Evolutionary conservation across 2,329 filamentous ascomycete species (phyloP).

Genomic region (Colletotrichum tamarilloi): DNA sequence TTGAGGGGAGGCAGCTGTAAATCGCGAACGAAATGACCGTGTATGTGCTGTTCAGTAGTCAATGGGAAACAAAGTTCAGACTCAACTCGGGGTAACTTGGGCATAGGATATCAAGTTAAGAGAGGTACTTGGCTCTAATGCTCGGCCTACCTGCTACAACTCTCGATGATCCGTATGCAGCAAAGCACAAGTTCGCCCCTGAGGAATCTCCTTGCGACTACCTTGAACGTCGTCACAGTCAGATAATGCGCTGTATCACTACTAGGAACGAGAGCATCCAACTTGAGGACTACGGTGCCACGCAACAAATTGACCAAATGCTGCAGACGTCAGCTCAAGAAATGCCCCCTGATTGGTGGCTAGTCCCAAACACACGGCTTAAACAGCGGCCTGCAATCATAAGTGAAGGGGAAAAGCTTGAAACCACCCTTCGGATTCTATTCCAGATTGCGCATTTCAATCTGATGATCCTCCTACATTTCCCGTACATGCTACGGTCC

Average conservation of each 20-base stretch:
- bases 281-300: constrained; percentile 36
- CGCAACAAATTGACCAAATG: constrained; percentile 42
- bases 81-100: constrained; percentile 23
- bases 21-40: no score
- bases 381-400: not conserved
- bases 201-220: no score
- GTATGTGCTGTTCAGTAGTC: no score
- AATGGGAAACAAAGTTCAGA: no score
- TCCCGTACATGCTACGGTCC: constrained; percentile 45
- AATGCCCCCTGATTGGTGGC: constrained; percentile 44
- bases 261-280: constrained; percentile 42
- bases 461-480: constrained; percentile 46
- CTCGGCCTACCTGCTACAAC: constrained; percentile 48
- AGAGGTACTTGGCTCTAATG: constrained; percentile 51
- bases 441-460: constrained; percentile 46
- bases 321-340: constrained; percentile 39
- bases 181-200: constrained; percentile 22
- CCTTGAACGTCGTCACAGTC: not conserved
- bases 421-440: constrained; percentile 39
- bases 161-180: constrained; percentile 35
- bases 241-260: constrained; percentile 40
- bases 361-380: constrained; percentile 24
- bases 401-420: constrained; percentile 35
- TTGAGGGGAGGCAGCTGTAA: no score
- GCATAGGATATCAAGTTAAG: constrained; percentile 49